These are phyloP conservation scores for Malassezia yamatoensis DNA, from an alignment of 1,284 basidiomycete species.

Conservation along the genomic window DNA sequence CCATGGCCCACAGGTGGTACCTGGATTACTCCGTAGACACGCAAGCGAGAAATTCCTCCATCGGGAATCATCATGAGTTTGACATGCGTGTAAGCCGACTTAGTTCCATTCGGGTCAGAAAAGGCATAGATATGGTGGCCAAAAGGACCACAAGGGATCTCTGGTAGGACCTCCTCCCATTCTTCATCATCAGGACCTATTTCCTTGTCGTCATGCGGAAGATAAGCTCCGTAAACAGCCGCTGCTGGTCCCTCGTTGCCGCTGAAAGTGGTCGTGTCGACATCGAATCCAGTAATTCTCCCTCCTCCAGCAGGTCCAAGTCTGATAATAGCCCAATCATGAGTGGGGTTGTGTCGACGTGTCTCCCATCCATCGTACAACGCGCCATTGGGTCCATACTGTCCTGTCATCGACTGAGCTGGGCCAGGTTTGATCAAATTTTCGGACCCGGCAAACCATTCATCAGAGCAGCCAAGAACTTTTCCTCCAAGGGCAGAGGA, in stretches of 20 bases:
- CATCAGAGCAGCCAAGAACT: conserved; percentile 72
- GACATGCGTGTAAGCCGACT: conserved; percentile 62
- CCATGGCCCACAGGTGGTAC: conserved; percentile 35
- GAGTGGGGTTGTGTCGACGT: conserved; percentile 71
- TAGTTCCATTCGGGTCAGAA: conserved; percentile 34
- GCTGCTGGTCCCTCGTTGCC: conserved; percentile 64
- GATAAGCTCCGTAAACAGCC: conserved; percentile 25
- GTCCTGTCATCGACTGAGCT: conserved; percentile 61
- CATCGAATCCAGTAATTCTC: conserved; percentile 69
- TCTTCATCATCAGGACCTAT: neutral
- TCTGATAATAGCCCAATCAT: conserved; percentile 87
- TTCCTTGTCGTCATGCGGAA: conserved; percentile 18
- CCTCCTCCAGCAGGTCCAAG: conserved; percentile 66
- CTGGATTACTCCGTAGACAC: conserved; percentile 43
- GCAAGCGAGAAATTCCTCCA: conserved; percentile 59
- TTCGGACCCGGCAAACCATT: conserved; percentile 82
- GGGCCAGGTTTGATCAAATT: conserved; percentile 61
- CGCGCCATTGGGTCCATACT: conserved; percentile 90
- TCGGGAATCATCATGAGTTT: conserved; percentile 94
- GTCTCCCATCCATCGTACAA: conserved; percentile 92
- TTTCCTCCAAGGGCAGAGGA: conserved; percentile 71
- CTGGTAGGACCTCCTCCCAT: conserved; percentile 34
- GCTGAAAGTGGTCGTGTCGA: conserved; percentile 91
- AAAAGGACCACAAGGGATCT: conserved; percentile 57
- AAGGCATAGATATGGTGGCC: conserved; percentile 71